phyloP scores from a whole-genome alignment of 148 eudicot species.

The Rheum nobile region DNA sequence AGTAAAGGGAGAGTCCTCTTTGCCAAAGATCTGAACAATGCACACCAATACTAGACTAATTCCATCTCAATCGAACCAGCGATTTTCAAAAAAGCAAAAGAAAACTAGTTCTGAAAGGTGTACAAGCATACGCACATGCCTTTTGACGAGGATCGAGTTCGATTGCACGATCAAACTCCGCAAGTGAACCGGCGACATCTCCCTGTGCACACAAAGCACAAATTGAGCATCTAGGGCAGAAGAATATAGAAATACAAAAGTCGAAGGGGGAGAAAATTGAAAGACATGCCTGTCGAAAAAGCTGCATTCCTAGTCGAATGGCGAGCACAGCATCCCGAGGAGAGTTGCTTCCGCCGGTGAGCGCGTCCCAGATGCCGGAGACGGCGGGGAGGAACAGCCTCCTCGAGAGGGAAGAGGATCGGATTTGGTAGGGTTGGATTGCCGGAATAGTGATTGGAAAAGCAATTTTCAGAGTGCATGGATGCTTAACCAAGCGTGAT shows the following conservation, averaged over 20 bases:
- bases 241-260: not conserved
- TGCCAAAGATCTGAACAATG: conserved; percentile 80
- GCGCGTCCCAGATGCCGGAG: conserved; percentile 71
- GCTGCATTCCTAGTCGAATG: conserved; percentile 70
- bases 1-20: conserved; percentile 89
- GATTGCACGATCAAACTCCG: conserved; percentile 76
- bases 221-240: not conserved
- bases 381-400: conserved; percentile 48
- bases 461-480: not conserved
- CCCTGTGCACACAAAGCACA: conserved; percentile 28
- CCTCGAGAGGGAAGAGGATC: conserved; percentile 23
- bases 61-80: not conserved
- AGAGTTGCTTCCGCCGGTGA: conserved; percentile 49
- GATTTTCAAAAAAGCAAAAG: not conserved
- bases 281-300: conserved; percentile 50
- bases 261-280: not conserved
- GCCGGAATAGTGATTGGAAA: conserved; percentile 1
- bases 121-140: conserved; percentile 52
- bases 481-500: not conserved
- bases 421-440: conserved; percentile 5
- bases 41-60: not conserved
- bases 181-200: conserved; percentile 70
- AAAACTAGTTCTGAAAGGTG: not conserved
- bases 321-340: conserved; percentile 52
- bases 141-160: conserved; percentile 92